Evolutionary conservation across 2,329 filamentous ascomycete genomes (phyloP), one percentile per base, ranked within the genome.

Genomic region (Ophiocordyceps camponoti-floridani): DNA sequence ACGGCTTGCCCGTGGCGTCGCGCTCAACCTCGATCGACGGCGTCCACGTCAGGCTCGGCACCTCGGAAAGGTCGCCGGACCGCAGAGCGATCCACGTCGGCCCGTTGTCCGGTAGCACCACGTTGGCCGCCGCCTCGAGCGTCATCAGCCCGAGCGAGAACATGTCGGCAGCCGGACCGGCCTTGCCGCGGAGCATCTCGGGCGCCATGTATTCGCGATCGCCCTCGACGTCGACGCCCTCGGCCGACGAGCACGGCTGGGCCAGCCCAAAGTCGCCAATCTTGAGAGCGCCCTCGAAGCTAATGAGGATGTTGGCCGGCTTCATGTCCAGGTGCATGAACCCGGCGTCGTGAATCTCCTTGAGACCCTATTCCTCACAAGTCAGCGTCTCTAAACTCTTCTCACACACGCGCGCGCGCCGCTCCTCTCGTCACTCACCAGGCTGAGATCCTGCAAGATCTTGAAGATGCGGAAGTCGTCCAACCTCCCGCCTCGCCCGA

Each of bases 391-490:
- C 33, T 14, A 7, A 2, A 4, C 11, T 7, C 12, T 6, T 37
- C 33, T 6, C 8, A 5, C 14, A n/a, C 9, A 13, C 31, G 5
- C 13, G 16, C 38, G 6, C 7, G 4, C 38, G 16, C 12, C 12
- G 7, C 12, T 13, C 1, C 13, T 10, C 4, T 9, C 5, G 19
- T 5, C 12, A 69, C 82, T 64, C 75, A 91, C 86, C 69, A 82
- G 67, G 54, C 80, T 75, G 47, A 94, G 64, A 60, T 98, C 91
- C 40, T 94, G 74, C 53, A 96, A 67, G 47, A 96, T 89, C 67
- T 98, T 98, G 86, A 91, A 98, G 61, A 96, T 95, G 49, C 91
- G 77, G 64, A 98, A 98, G 60, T 96, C 91, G 62, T 98, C 91
- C 51, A 98, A 66, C 53, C 89, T 77, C 42, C 86, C 88, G 58